These are phyloP conservation scores for Avena sativa DNA, from an alignment of 176 grass and related monocot genomes.

Conservation along the genomic window DNA sequence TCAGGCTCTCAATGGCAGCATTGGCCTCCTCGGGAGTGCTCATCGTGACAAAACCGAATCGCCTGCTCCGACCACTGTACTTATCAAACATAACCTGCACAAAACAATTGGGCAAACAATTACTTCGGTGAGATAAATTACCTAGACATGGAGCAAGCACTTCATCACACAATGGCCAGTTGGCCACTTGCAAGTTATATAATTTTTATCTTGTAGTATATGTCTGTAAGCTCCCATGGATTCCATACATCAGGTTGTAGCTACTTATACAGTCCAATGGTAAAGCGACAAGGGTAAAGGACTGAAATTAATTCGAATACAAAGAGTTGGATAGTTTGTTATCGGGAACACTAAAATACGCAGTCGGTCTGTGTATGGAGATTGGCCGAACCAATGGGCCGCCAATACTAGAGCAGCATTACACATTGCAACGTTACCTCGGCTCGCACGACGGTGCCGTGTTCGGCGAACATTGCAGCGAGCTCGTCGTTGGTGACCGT, in stretches of 20 bases:
- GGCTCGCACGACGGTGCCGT: slow-evolving; percentile 80
- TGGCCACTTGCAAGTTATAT: neutral
- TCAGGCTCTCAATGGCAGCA: slow-evolving; percentile 68
- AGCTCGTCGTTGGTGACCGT: slow-evolving; percentile 82
- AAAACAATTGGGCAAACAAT: neutral
- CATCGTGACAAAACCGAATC: slow-evolving; percentile 98
- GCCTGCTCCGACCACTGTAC: slow-evolving; percentile 82
- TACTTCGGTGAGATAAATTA: neutral
- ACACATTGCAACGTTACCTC: slow-evolving; percentile 54
- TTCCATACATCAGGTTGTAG: neutral
- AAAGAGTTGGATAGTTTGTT: neutral
- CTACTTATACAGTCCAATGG: neutral
- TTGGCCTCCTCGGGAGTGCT: slow-evolving; percentile 60
- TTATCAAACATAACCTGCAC: slow-evolving; percentile 98
- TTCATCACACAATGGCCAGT: neutral
- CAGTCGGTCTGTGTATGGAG: neutral
- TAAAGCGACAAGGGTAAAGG: neutral
- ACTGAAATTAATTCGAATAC: neutral
- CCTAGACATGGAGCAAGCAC: neutral
- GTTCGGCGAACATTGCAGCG: slow-evolving; percentile 62
- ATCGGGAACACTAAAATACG: neutral
- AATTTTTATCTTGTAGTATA: neutral
- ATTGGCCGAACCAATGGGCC: neutral
- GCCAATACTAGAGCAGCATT: neutral
- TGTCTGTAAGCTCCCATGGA: neutral